These are phyloP conservation scores for Medicago arabica DNA, from an alignment of 306 rosid species.

Conservation along the genomic window DNA sequence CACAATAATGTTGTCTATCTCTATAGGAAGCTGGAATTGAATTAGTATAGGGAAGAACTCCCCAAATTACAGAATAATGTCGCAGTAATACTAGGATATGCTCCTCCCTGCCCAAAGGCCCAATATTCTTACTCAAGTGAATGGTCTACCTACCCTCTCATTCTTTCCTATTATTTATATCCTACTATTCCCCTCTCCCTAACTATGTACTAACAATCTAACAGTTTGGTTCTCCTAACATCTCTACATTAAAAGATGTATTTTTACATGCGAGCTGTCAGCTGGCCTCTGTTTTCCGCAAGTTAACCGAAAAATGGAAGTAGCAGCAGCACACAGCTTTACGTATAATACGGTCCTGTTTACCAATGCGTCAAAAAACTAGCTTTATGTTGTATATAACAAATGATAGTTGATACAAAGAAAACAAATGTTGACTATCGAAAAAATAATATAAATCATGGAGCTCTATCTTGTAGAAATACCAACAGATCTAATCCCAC, in stretches of 20 bases:
- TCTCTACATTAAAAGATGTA: slow-evolving; percentile 11
- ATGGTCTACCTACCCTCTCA: not conserved
- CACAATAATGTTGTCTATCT: slow-evolving; percentile 16
- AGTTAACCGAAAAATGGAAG: slow-evolving; percentile 11
- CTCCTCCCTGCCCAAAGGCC: slow-evolving; percentile 1
- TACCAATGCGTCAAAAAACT: slow-evolving; percentile 11
- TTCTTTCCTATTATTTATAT: not conserved
- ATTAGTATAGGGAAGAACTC: slow-evolving; percentile 21
- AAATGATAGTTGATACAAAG: slow-evolving; percentile 33
- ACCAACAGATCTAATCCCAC: slow-evolving; percentile 35
- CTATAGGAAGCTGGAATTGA: slow-evolving; percentile 3
- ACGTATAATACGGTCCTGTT: slow-evolving; percentile 3
- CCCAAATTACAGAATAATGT: not conserved
- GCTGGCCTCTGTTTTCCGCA: slow-evolving; percentile 12
- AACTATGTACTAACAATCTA: not conserved
- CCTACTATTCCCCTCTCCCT: not conserved
- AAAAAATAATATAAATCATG: slow-evolving; percentile 9
- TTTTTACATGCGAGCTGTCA: not conserved
- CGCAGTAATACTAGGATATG: not conserved
- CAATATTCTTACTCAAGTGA: slow-evolving; percentile 10
- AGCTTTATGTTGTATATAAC: slow-evolving; percentile 10
- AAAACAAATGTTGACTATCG: slow-evolving; percentile 15
- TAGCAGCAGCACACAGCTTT: slow-evolving; percentile 22
- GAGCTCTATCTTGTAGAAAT: slow-evolving; percentile 22
- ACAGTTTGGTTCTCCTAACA: not conserved